Evolutionary conservation across 1,284 basidiomycete genomes (phyloP), one percentile per base, ranked within the genome.

Genomic region (Ceraceosorus guamensis): DNA sequence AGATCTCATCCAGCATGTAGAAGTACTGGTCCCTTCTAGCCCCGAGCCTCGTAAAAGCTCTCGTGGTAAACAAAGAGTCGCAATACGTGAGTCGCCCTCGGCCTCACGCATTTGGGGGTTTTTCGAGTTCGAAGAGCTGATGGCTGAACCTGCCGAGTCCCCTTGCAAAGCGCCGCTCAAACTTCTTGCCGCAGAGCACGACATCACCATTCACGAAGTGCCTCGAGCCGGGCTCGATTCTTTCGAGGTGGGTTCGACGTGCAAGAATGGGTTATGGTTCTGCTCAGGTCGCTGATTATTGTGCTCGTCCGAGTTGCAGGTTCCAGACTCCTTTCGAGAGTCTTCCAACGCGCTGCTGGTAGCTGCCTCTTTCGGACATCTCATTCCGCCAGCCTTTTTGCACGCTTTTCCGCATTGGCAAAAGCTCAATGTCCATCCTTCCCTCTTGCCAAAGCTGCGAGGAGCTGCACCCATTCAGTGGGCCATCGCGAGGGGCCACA

Each of bases 391-490:
- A 2, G 65, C 78, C 0, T 78, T 91, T 46, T 82, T 95, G 3
- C 70, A 80, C n/a, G 78, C 80, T 32, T 95, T 95, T 67, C 78
- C 77, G 0, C 48, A 81, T 0, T 76, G 78, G 1, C 83, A 84
- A 52, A 79, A 86, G n/a, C 79, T 98, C 45, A 96, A 97, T 70
- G 83, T 97, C 4, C 93, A 98, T 70, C 91, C 92, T 0, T 93
- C 90, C 16, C 78, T 91, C 0, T 81, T 97, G 24, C 93, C 92
- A 0, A 78, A 81, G n/a, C 90, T 90, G 76, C 83, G 91, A 30
- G 93, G 93, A 0, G 85, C 93, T 0, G 89, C 91, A 1, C 93
- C 92, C 0, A 87, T 97, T 39, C 93, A 97, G 74, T 88, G 86
- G 76, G 82, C 87, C 0, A 80, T 98, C 41, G 59, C 68, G 8